Evolutionary conservation across 2,329 filamentous ascomycete genomes (phyloP).

Genomic region (Fusarium mangiferae): DNA sequence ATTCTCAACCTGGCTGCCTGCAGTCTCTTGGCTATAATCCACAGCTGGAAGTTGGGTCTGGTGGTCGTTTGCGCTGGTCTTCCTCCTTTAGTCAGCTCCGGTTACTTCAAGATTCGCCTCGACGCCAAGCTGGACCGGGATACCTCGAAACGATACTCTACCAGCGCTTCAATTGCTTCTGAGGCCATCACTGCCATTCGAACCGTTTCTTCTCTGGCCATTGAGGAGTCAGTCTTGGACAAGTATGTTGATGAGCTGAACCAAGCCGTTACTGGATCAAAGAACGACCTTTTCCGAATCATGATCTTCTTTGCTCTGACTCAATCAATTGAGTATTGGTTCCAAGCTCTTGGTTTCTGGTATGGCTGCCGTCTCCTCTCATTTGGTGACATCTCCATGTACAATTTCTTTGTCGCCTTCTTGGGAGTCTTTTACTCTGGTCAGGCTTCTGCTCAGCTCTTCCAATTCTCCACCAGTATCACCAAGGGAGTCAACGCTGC

Average conservation of each 20-base stretch:
- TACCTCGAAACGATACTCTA: slow-evolving; percentile 49
- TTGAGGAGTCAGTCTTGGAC: slow-evolving; percentile 50
- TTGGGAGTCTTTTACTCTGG: slow-evolving; percentile 60
- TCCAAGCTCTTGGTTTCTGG: slow-evolving; percentile 56
- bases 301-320: slow-evolving; percentile 53
- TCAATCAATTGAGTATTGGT: slow-evolving; percentile 51
- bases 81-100: slow-evolving; percentile 50
- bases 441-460: slow-evolving; percentile 54
- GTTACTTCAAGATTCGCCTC: slow-evolving; percentile 53
- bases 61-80: slow-evolving; percentile 58
- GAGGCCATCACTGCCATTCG: slow-evolving; percentile 54
- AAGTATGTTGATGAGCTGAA: slow-evolving; percentile 48
- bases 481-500: slow-evolving; percentile 61
- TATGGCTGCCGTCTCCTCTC: slow-evolving; percentile 52
- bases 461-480: slow-evolving; percentile 62
- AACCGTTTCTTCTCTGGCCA: slow-evolving; percentile 55
- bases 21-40: slow-evolving; percentile 55
- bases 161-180: slow-evolving; percentile 56
- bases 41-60: slow-evolving; percentile 60
- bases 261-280: slow-evolving; percentile 44
- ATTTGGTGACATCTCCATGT: slow-evolving; percentile 61
- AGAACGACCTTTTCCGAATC: slow-evolving; percentile 46
- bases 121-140: slow-evolving; percentile 53
- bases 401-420: slow-evolving; percentile 62
- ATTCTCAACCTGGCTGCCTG: slow-evolving; percentile 52